A percentile compares a stretch with the other conserved stretches of the same genome.
Conservation (phyloP, 2,329 filamentous ascomycete genomes). For the Intubia oerlemansii region DNA sequence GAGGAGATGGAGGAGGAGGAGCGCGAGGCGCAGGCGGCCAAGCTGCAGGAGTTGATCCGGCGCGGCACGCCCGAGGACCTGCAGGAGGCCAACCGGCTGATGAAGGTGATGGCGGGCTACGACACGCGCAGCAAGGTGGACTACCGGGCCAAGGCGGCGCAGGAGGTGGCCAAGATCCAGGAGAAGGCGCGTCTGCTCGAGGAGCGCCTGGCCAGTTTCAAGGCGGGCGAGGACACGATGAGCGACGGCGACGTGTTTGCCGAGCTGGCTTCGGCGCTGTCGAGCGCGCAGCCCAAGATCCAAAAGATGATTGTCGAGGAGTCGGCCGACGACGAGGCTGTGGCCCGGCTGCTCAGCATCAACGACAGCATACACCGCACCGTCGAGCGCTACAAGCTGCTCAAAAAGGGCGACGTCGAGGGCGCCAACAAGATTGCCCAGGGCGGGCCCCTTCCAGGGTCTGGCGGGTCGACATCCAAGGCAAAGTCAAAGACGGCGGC, state of each 20-base stretch:
- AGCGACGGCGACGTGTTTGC: slow-evolving; percentile 45
- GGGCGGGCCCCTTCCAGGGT: slow-evolving; percentile 32
- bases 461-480: slow-evolving; percentile 14
- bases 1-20: slow-evolving; percentile 99
- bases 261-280: slow-evolving; percentile 73
- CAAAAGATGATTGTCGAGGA: slow-evolving; percentile 99
- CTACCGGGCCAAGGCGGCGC: slow-evolving; percentile 90
- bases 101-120: slow-evolving; percentile 98
- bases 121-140: slow-evolving; percentile 92
- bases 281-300: slow-evolving; percentile 93
- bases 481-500: slow-evolving; percentile 35
- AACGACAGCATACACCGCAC: slow-evolving; percentile 98
- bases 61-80: slow-evolving; percentile 80
- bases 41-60: slow-evolving; percentile 88
- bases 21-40: slow-evolving; percentile 84
- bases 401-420: slow-evolving; percentile 87
- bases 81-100: slow-evolving; percentile 81
- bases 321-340: slow-evolving; percentile 87
- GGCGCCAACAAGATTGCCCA: slow-evolving; percentile 65
- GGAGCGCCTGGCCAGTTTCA: slow-evolving; percentile 73
- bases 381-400: slow-evolving; percentile 81
- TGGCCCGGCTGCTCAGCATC: slow-evolving; percentile 86
- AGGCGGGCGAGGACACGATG: slow-evolving; percentile 54
- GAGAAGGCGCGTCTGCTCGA: slow-evolving; percentile 85
- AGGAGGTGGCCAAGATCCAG: slow-evolving; percentile 86